Base-by-base conservation (phyloP, 148 eudicot genomes). In the Vaccinium macrocarpon region DNA sequence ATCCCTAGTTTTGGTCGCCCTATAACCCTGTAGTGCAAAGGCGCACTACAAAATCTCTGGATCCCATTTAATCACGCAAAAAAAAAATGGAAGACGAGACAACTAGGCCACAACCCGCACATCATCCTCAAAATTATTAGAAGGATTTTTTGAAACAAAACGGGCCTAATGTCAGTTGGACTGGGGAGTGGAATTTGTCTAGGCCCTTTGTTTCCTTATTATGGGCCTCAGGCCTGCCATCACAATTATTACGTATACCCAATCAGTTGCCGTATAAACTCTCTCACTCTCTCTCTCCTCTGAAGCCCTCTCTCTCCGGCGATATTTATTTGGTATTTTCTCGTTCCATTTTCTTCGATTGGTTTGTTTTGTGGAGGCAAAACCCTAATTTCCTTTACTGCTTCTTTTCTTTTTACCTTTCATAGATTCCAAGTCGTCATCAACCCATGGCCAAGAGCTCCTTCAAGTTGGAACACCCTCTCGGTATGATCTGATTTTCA, bases 391-490 rank as follows among this genome's bases (percentile, higher is more conserved):
- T 38, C 18, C 50, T 38, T 35, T 38, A 23, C 49, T 42, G 25
- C 50, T 46, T 21, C 51, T 10, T 46, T 46, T 21, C 51, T 10
- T 46, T 10, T 72, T 11, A 23, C 76, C 55, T 75, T 75, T 13
- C 53, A 21, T 4, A 48, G 52, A 21, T 48, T 21, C 52, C 35
- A 16, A 19, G 7, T 46, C 9, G 3, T 75, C 53, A 21, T 46
- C 23, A 21, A 75, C 82, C 83, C 87, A 95, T 95, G 98, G 92
- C 97, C 48, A 95, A 90, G 83, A 91, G 93, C 89, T 92, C 94
- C 76, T 95, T 95, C 94, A 95, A 91, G 90, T 82, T 88, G 49
- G 97, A 93, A 84, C 98, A 95, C 70, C 95, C 98, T 27, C 96
- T 95, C 35, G 98, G 98, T 93, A 2, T 80, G 68, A 9, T 70